phyloP scores from a whole-genome alignment of 768 basidiomycete genomes.

The Lactarius vividus region DNA sequence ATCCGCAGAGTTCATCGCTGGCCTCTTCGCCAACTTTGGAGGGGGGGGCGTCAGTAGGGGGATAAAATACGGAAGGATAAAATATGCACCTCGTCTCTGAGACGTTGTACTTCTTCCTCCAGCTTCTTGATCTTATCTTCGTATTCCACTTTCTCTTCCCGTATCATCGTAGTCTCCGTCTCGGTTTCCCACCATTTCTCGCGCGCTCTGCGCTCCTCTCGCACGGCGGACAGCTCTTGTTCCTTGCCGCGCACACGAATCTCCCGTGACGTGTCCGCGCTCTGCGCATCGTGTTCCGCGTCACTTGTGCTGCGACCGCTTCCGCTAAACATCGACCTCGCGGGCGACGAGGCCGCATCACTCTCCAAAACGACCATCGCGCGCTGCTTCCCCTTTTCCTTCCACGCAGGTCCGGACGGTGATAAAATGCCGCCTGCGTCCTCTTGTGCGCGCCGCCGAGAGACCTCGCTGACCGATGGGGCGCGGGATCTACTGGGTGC shows the following conservation, averaged over 20 bases:
- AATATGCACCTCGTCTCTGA: slow-evolving; percentile 53
- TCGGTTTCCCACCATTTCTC: slow-evolving; percentile 43
- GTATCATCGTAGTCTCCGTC: slow-evolving; percentile 34
- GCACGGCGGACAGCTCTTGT: slow-evolving; percentile 55
- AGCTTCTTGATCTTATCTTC: slow-evolving; percentile 61
- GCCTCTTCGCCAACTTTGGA: slow-evolving; percentile 17
- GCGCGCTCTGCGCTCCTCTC: slow-evolving; percentile 48
- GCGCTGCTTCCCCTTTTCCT: slow-evolving; percentile 35
- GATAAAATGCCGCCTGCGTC: background rate
- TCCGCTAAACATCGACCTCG: slow-evolving; percentile 1
- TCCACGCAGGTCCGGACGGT: slow-evolving; percentile 19
- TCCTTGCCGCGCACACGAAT: slow-evolving; percentile 57
- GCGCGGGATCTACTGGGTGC: slow-evolving; percentile 8
- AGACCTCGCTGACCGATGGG: slow-evolving; percentile 3
- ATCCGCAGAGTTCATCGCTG: background rate
- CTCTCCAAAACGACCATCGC: background rate
- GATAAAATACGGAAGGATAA: background rate
- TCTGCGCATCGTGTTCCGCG: slow-evolving; percentile 20
- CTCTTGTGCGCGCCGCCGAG: background rate
- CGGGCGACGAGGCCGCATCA: background rate
- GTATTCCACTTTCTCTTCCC: slow-evolving; percentile 50
- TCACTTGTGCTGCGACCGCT: background rate
- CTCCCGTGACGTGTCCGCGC: slow-evolving; percentile 43
- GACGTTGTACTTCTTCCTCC: slow-evolving; percentile 59
- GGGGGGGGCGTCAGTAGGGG: background rate